Base-by-base conservation (phyloP, 129 eudicot species). In the Escallonia herrerae region DNA sequence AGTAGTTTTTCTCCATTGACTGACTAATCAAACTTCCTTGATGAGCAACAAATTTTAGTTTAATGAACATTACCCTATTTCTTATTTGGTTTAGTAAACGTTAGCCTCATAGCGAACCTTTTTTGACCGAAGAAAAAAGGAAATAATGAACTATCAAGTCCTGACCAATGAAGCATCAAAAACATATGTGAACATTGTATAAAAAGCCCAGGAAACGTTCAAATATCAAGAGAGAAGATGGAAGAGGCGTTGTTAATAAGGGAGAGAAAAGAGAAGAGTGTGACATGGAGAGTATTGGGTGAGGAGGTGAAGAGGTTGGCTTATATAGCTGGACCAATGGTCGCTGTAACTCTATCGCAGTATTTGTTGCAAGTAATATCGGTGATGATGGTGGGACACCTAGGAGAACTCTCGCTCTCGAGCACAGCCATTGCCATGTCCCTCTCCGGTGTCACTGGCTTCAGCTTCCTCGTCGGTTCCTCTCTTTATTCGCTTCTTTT, bases 401-500 rank as follows among this genome's bases (percentile, higher is more conserved):
- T 85, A 37, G 83, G 82, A 5, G 87, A 89, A 49, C 94, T 89
- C 44, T 76, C 80, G 41, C 94, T 89, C 59, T 22, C 96, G 7
- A 80, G 94, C 72, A 67, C 96, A 45, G 84, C 96, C 61, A 60
- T 89, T 4, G 87, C 94, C 48, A n/a, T 85, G 56, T 89, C 96
- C 40, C 72, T 89, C 40, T 66, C 87, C 3, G 69, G 74, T 46
- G 94, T 89, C 81, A 85, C 94, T 53, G 94, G 96, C 66, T 80
- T 89, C 64, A 89, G 87, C 37, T 56, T 89, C 44, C 64, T 82
- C 15, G 96, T 89, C 57, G 57, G 84, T 81, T 47, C 40, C 46
- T 4, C 37, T 43, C 14, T 8, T 45, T 70, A 60, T 62, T 11
- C 43, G 42, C 64, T 51, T 47, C 61, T 22, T 22, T 22, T 22